Conservation (phyloP, 495 filamentous ascomycete species). For the Xylaria longipes region DNA sequence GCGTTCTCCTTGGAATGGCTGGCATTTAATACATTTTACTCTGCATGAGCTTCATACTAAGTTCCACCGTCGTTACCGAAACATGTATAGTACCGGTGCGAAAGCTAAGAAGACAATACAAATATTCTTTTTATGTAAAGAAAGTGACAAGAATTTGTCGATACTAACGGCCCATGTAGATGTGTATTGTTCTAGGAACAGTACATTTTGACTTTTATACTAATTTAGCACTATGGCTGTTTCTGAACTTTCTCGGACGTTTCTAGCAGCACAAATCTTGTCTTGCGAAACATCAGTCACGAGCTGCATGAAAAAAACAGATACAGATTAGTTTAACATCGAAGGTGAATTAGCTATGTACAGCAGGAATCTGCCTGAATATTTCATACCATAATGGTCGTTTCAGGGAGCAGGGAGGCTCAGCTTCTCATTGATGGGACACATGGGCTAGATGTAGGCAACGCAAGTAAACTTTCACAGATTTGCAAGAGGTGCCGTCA, state of each 20-base stretch:
- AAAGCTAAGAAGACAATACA: neutral
- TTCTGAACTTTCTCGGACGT: neutral
- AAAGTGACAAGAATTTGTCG: no score
- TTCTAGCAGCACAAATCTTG: neutral
- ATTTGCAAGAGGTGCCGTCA: neutral
- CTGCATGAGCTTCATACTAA: neutral
- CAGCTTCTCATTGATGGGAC: neutral
- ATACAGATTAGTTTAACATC: neutral
- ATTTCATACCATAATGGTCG: neutral
- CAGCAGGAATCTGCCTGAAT: neutral
- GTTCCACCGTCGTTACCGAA: neutral
- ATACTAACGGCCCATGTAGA: neutral
- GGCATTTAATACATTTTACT: neutral
- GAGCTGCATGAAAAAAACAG: neutral
- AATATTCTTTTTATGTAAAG: neutral
- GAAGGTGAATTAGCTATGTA: neutral
- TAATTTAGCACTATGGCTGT: neutral
- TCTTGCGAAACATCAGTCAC: neutral
- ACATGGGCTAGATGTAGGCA: neutral
- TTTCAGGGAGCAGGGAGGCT: neutral
- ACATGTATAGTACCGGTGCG: neutral
- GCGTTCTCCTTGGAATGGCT: neutral
- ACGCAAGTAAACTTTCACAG: neutral
- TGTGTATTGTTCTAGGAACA: neutral
- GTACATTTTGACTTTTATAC: neutral